A percentile compares a stretch with the other conserved stretches of the same genome.
These are phyloP conservation scores for Phytopythium litorale DNA, from an alignment of 352 stramenopile species.

Conservation along the genomic window DNA sequence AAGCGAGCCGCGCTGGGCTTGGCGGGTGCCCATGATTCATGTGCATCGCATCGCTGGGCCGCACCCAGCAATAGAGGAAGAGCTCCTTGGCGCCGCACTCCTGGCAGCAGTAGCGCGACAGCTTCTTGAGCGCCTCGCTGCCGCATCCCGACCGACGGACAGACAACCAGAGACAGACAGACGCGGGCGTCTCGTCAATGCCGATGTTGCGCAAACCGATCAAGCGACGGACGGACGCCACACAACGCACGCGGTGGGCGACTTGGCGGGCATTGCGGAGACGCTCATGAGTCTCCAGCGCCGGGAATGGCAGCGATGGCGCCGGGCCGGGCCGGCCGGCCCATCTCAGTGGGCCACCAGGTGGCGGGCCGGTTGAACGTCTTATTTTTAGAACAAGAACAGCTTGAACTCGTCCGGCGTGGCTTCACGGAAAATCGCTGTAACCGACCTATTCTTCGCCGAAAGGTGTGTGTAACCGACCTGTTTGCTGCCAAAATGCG, in stretches of 20 bases:
- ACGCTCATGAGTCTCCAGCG: neutral
- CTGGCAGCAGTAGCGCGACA: slow-evolving; percentile 55
- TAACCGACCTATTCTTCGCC: neutral
- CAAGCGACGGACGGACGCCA: neutral
- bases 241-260: slow-evolving; percentile 1
- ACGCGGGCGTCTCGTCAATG: neutral
- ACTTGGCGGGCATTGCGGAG: neutral
- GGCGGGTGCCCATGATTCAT: neutral
- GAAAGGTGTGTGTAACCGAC: neutral
- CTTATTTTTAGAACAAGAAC: slow-evolving; percentile 1
- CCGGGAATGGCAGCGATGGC: neutral
- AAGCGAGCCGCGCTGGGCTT: neutral
- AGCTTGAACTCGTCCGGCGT: neutral
- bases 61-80: slow-evolving; percentile 66
- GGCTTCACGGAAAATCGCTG: no score
- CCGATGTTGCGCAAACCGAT: neutral
- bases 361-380: neutral
- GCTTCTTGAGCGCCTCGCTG: slow-evolving; percentile 40
- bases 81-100: slow-evolving; percentile 59
- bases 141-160: neutral
- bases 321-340: neutral
- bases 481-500: neutral
- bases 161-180: neutral
- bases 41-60: neutral
- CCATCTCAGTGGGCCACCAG: neutral